Evolutionary conservation across 495 filamentous ascomycete genomes (phyloP), one percentile per base, ranked within the genome.

Genomic region (Aspergillus egyptiacus): DNA sequence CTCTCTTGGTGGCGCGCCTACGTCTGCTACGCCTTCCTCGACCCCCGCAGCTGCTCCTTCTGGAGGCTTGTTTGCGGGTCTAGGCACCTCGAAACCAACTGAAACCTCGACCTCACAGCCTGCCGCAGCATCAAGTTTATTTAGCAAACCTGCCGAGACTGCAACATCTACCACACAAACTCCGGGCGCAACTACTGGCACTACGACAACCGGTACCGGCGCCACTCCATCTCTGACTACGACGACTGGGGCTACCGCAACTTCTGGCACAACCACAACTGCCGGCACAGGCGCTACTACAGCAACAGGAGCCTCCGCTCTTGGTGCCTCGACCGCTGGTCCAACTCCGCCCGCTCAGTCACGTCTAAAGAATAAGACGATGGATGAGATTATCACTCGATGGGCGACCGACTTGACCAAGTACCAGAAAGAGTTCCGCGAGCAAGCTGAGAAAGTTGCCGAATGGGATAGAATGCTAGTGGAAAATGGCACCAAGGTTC

Each of bases 331-430:
- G 0, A 91, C 86, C 17, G 68, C 78, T 32, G 90, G 89, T 0
- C 89, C 88, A 6, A 62, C 80, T 2, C 87, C 90, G n/a, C 71
- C 79, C 13, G 78, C 84, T 17, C 79, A 88, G 57, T 91, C 91
- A 2, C 87, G 93, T 10, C 72, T 99, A 17, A 95, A 94, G 72
- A 95, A 95, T 63, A 97, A 95, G 71, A 94, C 91, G 1, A 97
- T 99, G 91, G 93, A 97, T 59, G 94, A 99, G 64, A 97, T 99
- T 55, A 89, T 99, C 58, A 96, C 86, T n/a, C 81, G 88, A 14
- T 99, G 94, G 94, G 93, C 93, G 0, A 85, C 87, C 0, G 93
- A 97, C 61, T 78, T 97, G 22, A 83, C 87, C 48, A 93, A 94
- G 59, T 96, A 97, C 61, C 91, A 96, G 62, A 89, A 91, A 61